Evolutionary conservation across 2,329 filamentous ascomycete genomes (phyloP).

Genomic region (Calonectria pauciramosa): DNA sequence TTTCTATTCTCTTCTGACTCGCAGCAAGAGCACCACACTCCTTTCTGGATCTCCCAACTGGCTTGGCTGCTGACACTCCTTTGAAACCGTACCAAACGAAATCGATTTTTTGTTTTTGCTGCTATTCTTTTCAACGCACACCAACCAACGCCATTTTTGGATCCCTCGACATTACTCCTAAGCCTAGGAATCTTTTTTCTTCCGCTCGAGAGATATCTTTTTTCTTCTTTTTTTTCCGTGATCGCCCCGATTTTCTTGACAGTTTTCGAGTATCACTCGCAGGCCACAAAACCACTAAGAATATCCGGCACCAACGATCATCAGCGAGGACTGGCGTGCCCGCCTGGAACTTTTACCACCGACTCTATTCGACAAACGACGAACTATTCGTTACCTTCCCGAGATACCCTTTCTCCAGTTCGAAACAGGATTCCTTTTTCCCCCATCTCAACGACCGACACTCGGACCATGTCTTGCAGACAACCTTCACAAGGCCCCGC

Average conservation of each 20-base stretch:
- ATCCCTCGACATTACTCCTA: conserved; percentile 23
- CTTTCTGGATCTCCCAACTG: conserved; percentile 60
- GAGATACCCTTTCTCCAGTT: conserved; percentile 40
- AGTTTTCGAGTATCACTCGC: conserved; percentile 46
- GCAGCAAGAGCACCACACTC: conserved; percentile 49
- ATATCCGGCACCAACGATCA: conserved; percentile 33
- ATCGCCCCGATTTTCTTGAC: conserved; percentile 39
- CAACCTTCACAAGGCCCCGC: conserved; percentile 60
- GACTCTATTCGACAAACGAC: conserved; percentile 32
- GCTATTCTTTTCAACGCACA: conserved; percentile 2
- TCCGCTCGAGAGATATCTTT: conserved; percentile 8
- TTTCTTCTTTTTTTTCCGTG: too few relatives aligned
- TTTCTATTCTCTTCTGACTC: conserved; percentile 56
- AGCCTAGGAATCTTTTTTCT: background rate
- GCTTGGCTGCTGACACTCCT: conserved; percentile 71
- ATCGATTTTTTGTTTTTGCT: conserved; percentile 29
- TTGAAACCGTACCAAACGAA: conserved; percentile 48
- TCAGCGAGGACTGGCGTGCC: conserved; percentile 22
- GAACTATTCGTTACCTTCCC: conserved; percentile 27
- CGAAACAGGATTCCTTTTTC: conserved; percentile 33
- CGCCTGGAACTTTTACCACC: background rate
- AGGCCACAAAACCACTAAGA: conserved; percentile 37
- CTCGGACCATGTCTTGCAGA: conserved; percentile 63
- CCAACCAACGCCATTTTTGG: conserved; percentile 17
- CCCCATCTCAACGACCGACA: conserved; percentile 30